phyloP scores from a whole-genome alignment of 768 basidiomycete genomes.

The Crepidotus variabilis region DNA sequence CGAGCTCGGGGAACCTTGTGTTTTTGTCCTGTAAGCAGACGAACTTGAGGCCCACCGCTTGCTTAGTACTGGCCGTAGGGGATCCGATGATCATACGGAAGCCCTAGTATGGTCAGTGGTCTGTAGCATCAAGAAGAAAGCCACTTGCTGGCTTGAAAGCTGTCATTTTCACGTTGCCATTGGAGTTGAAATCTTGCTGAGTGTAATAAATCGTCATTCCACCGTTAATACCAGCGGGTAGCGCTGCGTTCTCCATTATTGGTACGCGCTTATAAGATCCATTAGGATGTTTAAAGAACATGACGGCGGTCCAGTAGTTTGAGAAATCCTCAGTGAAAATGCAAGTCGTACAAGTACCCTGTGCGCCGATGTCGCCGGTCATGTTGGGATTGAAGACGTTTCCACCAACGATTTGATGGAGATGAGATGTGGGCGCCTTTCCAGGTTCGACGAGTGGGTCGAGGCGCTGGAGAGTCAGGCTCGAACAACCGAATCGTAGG shows the following conservation, averaged over 20 bases:
- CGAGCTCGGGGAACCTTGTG: too few species aligned
- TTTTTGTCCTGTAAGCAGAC: neutral
- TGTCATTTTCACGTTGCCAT: neutral
- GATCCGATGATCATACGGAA: neutral
- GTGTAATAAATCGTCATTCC: neutral
- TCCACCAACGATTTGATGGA: neutral
- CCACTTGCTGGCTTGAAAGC: neutral
- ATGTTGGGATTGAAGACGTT: too few species aligned
- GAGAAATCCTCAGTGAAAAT: too few species aligned
- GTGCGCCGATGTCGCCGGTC: too few species aligned
- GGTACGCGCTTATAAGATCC: too few species aligned
- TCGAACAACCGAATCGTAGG: neutral
- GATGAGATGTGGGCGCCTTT: neutral
- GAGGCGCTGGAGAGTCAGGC: neutral
- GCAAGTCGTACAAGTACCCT: neutral
- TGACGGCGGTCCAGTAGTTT: too few species aligned
- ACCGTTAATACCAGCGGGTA: neutral
- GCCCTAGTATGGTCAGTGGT: neutral
- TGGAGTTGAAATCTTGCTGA: neutral
- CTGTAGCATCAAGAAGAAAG: neutral
- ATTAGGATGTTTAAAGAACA: too few species aligned
- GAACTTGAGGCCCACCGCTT: neutral
- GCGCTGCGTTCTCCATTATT: neutral
- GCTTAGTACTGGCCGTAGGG: neutral
- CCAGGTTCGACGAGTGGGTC: neutral